Conservation (phyloP, 1,139 yeast species). For the Blastobotrys buckinghamii region DNA sequence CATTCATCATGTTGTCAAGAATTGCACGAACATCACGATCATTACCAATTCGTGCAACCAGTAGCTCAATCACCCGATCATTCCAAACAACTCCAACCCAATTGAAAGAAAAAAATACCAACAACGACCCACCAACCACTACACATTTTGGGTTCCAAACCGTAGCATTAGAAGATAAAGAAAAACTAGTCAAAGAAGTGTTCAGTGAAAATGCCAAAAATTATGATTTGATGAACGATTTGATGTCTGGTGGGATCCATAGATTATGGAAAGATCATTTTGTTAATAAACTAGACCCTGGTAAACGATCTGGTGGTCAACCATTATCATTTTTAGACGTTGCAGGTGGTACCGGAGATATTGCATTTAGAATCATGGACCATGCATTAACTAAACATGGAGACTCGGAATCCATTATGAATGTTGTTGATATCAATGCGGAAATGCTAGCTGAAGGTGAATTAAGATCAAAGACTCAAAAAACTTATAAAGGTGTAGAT, state of each 20-base stretch:
- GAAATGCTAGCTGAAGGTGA: slow-evolving; percentile 96
- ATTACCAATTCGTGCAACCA: too few species aligned
- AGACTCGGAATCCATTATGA: slow-evolving; percentile 75
- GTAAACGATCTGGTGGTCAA: slow-evolving; percentile 81
- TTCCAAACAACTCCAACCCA: too few species aligned
- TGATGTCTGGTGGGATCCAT: slow-evolving; percentile 94
- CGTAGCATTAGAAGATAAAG: slow-evolving; percentile 76
- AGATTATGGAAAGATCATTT: slow-evolving; percentile 93
- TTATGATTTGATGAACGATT: slow-evolving; percentile 96
- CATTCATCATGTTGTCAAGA: too few species aligned
- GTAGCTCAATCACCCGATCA: too few species aligned
- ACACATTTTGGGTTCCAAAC: slow-evolving; percentile 92
- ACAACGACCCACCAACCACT: slow-evolving; percentile 1
- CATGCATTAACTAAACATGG: slow-evolving; percentile 79
- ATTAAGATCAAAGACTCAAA: slow-evolving; percentile 48
- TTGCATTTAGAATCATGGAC: slow-evolving; percentile 90
- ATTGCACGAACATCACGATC: too few species aligned
- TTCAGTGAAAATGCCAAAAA: slow-evolving; percentile 92
- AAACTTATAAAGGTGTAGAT: slow-evolving; percentile 39
- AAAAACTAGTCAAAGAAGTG: slow-evolving; percentile 75
- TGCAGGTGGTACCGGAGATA: slow-evolving; percentile 99
- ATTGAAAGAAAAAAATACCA: neutral
- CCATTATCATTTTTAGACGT: slow-evolving; percentile 90
- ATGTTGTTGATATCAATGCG: slow-evolving; percentile 89
- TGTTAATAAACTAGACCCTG: slow-evolving; percentile 84